These are phyloP conservation scores for Amauroascus niger DNA, from an alignment of 2,329 filamentous ascomycete genomes.

Conservation along the genomic window DNA sequence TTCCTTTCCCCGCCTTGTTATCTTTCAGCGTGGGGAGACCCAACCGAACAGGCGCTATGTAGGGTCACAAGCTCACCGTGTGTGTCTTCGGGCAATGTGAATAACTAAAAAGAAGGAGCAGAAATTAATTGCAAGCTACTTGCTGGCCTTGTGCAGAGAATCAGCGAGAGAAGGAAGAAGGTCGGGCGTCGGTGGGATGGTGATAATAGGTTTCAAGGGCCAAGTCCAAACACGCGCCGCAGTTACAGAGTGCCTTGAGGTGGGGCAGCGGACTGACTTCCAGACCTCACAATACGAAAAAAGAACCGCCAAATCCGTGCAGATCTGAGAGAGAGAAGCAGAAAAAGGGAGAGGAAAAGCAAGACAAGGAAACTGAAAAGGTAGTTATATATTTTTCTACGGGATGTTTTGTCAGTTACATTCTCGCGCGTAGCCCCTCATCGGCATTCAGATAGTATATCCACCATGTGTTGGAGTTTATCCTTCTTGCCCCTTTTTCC, in stretches of 20 bases:
- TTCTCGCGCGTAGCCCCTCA: too few relatives aligned
- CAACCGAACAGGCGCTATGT: not conserved
- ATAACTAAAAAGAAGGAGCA: too few relatives aligned
- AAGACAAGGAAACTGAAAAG: too few relatives aligned
- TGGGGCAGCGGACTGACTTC: slow-evolving; percentile 9
- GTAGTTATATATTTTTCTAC: too few relatives aligned
- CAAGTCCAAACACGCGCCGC: slow-evolving; percentile 9
- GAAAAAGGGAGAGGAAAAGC: not conserved
- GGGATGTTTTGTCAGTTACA: too few relatives aligned
- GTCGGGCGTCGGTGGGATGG: slow-evolving; percentile 3
- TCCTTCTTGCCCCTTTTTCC: not conserved
- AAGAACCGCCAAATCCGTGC: not conserved
- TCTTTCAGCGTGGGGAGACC: not conserved
- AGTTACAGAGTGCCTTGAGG: slow-evolving; percentile 12
- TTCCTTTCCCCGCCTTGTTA: slow-evolving; percentile 1
- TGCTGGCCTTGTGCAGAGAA: too few relatives aligned
- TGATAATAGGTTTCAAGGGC: slow-evolving; percentile 8
- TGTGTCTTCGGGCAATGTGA: too few relatives aligned
- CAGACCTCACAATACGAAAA: not conserved
- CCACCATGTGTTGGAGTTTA: not conserved
- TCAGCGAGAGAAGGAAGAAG: too few relatives aligned
- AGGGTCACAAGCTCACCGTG: not conserved
- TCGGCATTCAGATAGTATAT: too few relatives aligned
- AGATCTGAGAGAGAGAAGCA: not conserved
- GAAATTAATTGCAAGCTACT: too few relatives aligned